Base-by-base conservation (phyloP, 257 asterid species). In the Penstemon davidsonii region DNA sequence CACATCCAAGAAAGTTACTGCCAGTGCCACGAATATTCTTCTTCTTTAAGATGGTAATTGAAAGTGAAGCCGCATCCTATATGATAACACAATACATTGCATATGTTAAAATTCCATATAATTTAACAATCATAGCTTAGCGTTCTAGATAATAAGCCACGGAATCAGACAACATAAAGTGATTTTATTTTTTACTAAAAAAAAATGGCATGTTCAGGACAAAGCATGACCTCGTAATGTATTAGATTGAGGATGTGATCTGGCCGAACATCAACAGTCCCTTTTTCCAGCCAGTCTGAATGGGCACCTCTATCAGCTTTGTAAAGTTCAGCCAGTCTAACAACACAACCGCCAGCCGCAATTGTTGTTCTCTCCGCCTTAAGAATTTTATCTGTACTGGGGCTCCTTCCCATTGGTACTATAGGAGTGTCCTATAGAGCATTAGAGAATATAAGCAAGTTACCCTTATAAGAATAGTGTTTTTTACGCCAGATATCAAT, bases 261-360 rank as follows among this genome's bases (percentile, higher is more conserved):
- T 5, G 97, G 93, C 37, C 91, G 95, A 84, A 76, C 9, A 53
- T 94, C 97, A 47, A 6, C 0, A 40, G 74, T 83, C 75, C 96
- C 95, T 83, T 94, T 94, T 70, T 76, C 82, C 86, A 94, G 80
- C 96, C 96, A 94, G 78, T 83, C 85, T 4, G 73, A 60, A 76
- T 91, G 99, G 37, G 96, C 92, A 68, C 96, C 97, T 82, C 96
- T 86, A 80, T 88, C 96, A 66, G 73, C 92, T 78, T 85, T 94
- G 80, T 91, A 94, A 59, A 91, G 97, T 73, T 96, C 99, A 66
- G 99, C 95, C 75, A 94, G 81, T 88, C 99, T 87, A 74, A 91
- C 82, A 45, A 88, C 95, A 52, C 87, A 91, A 50, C 99, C 99
- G 18, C 92, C 95, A 43, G 86, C 81, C 64, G 88, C 97, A 76